phyloP scores from a whole-genome alignment of 2,329 filamentous ascomycete species.

The Phoma sp. region DNA sequence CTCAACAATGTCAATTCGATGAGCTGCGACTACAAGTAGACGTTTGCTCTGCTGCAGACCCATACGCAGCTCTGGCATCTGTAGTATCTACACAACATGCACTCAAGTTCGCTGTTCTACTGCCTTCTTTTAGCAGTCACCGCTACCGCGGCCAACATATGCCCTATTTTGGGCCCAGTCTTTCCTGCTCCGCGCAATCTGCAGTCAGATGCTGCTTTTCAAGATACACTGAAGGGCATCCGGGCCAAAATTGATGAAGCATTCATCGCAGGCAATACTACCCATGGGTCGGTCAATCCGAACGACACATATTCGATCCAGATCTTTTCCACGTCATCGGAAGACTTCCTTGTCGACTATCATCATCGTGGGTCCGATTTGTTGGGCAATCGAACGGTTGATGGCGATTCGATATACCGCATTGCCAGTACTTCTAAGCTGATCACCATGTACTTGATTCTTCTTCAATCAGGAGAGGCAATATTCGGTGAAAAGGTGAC shows the following conservation, averaged over 20 bases:
- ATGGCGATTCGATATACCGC: conserved; percentile 53
- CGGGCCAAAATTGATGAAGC: conserved; percentile 8
- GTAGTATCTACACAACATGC: conserved; percentile 34
- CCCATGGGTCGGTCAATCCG: conserved; percentile 9
- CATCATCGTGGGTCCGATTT: conserved; percentile 14
- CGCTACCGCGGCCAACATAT: conserved; percentile 27
- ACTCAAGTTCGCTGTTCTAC: conserved; percentile 28
- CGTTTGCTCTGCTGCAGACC: neutral
- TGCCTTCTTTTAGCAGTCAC: conserved; percentile 54
- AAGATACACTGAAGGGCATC: neutral
- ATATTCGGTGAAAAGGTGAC: conserved; percentile 47
- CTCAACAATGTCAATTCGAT: neutral
- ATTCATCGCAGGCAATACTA: conserved; percentile 11
- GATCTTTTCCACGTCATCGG: conserved; percentile 14
- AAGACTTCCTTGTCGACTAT: conserved; percentile 13
- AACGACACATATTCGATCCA: conserved; percentile 21
- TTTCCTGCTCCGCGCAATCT: conserved; percentile 12
- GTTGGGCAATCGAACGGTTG: conserved; percentile 16
- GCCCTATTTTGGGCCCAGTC: conserved; percentile 17
- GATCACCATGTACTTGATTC: conserved; percentile 48
- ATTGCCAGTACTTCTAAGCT: conserved; percentile 52
- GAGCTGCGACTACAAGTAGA: neutral
- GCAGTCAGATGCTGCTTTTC: conserved; percentile 1
- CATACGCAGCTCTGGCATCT: neutral
- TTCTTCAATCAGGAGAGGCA: conserved; percentile 42